These are phyloP conservation scores for Excoecaria cochinchinensis DNA, from an alignment of 345 rosid species.

Conservation along the genomic window DNA sequence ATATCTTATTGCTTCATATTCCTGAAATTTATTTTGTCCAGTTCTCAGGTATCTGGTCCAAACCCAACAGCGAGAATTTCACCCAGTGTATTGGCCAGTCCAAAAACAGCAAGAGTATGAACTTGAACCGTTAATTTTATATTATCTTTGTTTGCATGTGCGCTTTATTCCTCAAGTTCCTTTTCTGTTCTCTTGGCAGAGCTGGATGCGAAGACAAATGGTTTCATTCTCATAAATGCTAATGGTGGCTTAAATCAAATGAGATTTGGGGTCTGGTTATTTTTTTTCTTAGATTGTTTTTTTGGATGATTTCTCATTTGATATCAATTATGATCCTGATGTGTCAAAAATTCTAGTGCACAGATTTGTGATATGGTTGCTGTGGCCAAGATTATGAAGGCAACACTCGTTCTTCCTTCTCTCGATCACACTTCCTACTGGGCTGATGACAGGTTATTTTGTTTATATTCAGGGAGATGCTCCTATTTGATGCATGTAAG, in stretches of 20 bases:
- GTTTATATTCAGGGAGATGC: background rate
- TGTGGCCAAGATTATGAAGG: constrained; percentile 84
- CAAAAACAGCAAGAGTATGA: constrained; percentile 64
- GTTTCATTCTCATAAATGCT: constrained; percentile 82
- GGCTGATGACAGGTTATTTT: constrained; percentile 83
- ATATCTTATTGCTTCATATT: constrained; percentile 5
- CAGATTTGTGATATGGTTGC: constrained; percentile 99
- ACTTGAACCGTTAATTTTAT: constrained; percentile 3
- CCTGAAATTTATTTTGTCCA: constrained; percentile 35
- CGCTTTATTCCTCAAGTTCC: background rate
- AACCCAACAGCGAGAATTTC: constrained; percentile 77
- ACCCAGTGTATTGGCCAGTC: constrained; percentile 63
- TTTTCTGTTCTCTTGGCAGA: constrained; percentile 45
- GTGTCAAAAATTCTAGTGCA: constrained; percentile 54
- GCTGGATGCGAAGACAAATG: constrained; percentile 68
- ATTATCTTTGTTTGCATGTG: background rate
- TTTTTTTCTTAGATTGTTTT: constrained; percentile 32
- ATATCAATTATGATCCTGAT: constrained; percentile 34
- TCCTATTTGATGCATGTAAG: background rate
- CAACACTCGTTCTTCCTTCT: constrained; percentile 87
- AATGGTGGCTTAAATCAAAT: constrained; percentile 99
- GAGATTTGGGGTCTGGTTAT: constrained; percentile 98
- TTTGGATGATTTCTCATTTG: background rate
- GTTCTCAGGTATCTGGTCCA: constrained; percentile 82
- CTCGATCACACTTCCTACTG: constrained; percentile 91